phyloP scores from a whole-genome alignment of 75 land plant species.

The Isoetes taiwanensis region DNA sequence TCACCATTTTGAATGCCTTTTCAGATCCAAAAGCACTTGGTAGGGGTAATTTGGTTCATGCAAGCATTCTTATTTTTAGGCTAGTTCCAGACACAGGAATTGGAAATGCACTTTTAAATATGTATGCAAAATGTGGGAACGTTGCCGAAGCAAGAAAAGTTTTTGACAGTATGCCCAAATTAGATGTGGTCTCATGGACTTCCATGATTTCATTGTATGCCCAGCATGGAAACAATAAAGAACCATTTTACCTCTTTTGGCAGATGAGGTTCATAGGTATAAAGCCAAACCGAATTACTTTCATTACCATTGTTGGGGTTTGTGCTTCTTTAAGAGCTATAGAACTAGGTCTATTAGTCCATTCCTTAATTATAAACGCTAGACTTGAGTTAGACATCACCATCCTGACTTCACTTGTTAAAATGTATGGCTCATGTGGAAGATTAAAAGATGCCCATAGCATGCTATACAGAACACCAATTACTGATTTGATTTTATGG shows the following conservation, averaged over 20 bases:
- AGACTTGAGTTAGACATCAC: no score
- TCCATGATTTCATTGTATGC: conserved; percentile 5
- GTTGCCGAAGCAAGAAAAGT: conserved; percentile 9
- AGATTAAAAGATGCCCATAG: conserved; percentile 4
- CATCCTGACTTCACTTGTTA: conserved; percentile 25
- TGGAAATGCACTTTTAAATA: not conserved
- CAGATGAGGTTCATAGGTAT: conserved; percentile 16
- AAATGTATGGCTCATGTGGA: conserved; percentile 34
- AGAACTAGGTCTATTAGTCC: not conserved
- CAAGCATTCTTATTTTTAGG: not conserved
- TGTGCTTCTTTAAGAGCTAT: conserved; percentile 6
- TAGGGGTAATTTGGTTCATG: not conserved
- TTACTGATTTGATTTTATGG: conserved; percentile 7
- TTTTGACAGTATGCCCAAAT: conserved; percentile 18
- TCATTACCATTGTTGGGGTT: conserved; percentile 20
- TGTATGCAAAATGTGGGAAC: conserved; percentile 5
- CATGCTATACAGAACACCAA: conserved; percentile 20
- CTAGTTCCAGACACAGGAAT: not conserved
- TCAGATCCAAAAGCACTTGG: not conserved
- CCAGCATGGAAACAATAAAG: not conserved
- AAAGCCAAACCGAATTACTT: conserved; percentile 8
- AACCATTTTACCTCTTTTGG: conserved; percentile 19
- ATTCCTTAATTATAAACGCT: not conserved
- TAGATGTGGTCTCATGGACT: conserved; percentile 9
- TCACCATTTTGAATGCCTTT: conserved; percentile 3